Conservation (phyloP, 140 eudicot genomes). For the Stevia rebaudiana region DNA sequence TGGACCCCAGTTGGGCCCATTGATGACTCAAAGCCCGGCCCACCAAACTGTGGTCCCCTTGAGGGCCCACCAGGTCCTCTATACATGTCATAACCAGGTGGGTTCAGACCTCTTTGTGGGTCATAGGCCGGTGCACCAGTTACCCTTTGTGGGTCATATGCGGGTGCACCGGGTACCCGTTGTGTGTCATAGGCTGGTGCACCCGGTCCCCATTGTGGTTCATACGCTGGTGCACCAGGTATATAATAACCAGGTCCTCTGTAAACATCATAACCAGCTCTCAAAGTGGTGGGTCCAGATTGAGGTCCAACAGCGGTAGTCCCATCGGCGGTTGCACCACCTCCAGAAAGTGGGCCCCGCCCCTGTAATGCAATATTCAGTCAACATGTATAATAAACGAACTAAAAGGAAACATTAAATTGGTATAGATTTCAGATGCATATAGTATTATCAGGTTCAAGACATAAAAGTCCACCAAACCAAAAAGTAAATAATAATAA, state of each 20-base stretch:
- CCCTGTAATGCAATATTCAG: constrained; percentile 36
- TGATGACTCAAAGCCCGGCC: constrained; percentile 31
- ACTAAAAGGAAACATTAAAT: background rate
- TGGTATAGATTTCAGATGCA: background rate
- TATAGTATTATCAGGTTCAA: constrained; percentile 7
- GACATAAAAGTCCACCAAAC: background rate
- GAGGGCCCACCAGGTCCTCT: constrained; percentile 43
- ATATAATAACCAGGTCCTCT: constrained; percentile 23
- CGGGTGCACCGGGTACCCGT: constrained; percentile 1
- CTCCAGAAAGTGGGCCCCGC: constrained; percentile 44
- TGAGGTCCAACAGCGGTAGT: constrained; percentile 43
- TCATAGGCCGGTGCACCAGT: constrained; percentile 31
- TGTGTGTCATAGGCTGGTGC: constrained; percentile 7
- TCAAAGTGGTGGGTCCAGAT: constrained; percentile 33
- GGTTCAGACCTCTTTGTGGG: constrained; percentile 33
- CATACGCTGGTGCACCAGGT: constrained; percentile 38
- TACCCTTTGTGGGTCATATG: constrained; percentile 35
- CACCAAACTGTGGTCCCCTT: constrained; percentile 22
- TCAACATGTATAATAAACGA: background rate
- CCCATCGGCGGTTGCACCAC: constrained; percentile 35
- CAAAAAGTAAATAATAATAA: background rate
- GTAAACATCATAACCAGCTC: constrained; percentile 39
- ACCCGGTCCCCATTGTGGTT: constrained; percentile 37
- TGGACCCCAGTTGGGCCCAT: constrained; percentile 24
- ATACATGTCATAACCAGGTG: constrained; percentile 35